A percentile compares a stretch with the other conserved stretches of the same genome.
Conservation (phyloP, 2,329 filamentous ascomycete genomes). For the Rhynchosporium agropyri region DNA sequence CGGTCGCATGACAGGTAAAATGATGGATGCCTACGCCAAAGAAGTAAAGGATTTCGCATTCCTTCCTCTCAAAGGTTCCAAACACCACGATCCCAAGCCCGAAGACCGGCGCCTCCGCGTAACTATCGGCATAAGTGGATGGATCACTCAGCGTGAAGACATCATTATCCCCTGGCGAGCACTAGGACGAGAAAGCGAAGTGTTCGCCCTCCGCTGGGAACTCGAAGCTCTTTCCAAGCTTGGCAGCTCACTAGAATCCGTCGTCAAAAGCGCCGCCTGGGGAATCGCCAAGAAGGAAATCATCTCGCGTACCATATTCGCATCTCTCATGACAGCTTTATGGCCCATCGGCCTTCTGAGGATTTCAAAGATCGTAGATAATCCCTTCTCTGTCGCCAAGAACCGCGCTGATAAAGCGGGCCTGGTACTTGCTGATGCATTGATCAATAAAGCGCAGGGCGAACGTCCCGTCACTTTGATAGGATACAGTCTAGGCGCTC, state of each 20-base stretch:
- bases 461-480: constrained; percentile 79
- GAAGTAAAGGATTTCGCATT: constrained; percentile 91
- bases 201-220: constrained; percentile 85
- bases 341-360: constrained; percentile 71
- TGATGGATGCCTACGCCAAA: constrained; percentile 84
- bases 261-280: constrained; percentile 84
- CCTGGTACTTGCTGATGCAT: constrained; percentile 75
- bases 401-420: constrained; percentile 81
- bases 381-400: constrained; percentile 78
- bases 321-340: constrained; percentile 67
- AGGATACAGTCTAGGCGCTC: constrained; percentile 79
- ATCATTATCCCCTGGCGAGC: constrained; percentile 78
- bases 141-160: constrained; percentile 72
- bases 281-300: constrained; percentile 67
- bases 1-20: constrained; percentile 77
- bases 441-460: constrained; percentile 81
- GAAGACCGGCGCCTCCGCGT: constrained; percentile 73
- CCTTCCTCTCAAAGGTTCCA: constrained; percentile 66
- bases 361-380: constrained; percentile 71
- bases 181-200: constrained; percentile 72
- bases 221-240: constrained; percentile 75
- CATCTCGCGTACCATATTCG: constrained; percentile 63
- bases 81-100: constrained; percentile 50
- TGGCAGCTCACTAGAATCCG: constrained; percentile 73
- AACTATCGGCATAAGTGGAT: constrained; percentile 82